Conservation (phyloP, 306 rosid species). For the Canavalia ensiformis region DNA sequence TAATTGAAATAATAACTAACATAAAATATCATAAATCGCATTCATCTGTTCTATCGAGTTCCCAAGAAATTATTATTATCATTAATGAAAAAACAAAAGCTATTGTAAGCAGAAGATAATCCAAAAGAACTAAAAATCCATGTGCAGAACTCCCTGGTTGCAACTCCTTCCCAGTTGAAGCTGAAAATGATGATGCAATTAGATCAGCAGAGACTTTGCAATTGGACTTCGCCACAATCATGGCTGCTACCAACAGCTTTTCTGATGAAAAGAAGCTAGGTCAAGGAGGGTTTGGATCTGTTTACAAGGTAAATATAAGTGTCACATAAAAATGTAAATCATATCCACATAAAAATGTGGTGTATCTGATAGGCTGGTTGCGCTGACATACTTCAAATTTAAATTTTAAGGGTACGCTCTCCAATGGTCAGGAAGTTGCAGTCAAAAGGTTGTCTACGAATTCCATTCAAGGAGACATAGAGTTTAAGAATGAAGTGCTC, state of each 20-base stretch:
- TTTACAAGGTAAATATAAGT: slow-evolving; percentile 55
- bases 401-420: slow-evolving; percentile 49
- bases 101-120: background rate
- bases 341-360: background rate
- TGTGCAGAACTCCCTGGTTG: background rate
- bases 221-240: slow-evolving; percentile 46
- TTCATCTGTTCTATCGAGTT: background rate
- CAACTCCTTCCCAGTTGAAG: background rate
- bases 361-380: background rate
- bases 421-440: slow-evolving; percentile 53
- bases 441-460: slow-evolving; percentile 58
- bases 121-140: background rate
- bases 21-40: background rate
- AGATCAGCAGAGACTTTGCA: slow-evolving; percentile 47
- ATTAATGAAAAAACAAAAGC: background rate
- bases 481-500: slow-evolving; percentile 62
- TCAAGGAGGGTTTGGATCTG: slow-evolving; percentile 68
- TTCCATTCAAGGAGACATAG: slow-evolving; percentile 57
- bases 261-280: slow-evolving; percentile 63
- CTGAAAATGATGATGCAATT: slow-evolving; percentile 30
- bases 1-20: too few relatives aligned
- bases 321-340: background rate
- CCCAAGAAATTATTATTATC: background rate
- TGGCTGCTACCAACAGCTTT: slow-evolving; percentile 55
- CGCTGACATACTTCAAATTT: background rate